Evolutionary conservation across 1,284 basidiomycete genomes (phyloP), one percentile per base, ranked within the genome.

Genomic region (Rhodotorula sp.): DNA sequence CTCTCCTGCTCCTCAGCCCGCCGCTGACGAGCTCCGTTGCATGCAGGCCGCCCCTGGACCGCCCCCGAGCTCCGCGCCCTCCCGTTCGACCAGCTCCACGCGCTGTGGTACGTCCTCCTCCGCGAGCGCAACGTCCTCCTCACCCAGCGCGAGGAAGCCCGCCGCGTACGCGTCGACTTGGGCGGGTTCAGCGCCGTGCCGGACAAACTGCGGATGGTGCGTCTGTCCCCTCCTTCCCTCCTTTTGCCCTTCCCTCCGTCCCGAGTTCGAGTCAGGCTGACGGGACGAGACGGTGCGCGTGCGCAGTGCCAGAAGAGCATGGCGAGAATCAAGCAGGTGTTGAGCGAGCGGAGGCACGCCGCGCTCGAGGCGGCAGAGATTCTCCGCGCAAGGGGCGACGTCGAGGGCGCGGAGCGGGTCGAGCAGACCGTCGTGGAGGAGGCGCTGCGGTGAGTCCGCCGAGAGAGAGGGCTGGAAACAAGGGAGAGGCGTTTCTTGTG

Each of bases 321-420:
- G 93, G 93, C 93, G 32, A 88, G 93, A 56, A 94, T 98, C 82
- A 99, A 99, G 82, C 89, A 88, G 75, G 89, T 98, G 25, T 84
- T 98, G 66, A 94, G 94, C 80, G 96, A 99, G 81, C 89, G 96
- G 57, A 87, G 94, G 55, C 82, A 94, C 25, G 93, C 92, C 13
- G 90, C 94, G 39, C 81, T 85, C 58, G 81, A 85, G n/a, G 85
- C 83, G 83, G 91, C 83, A 85, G 88, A 75, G 86, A 75, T 78
- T 46, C 57, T 77, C 34, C 50, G 75, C 10, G 46, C 22, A 15
- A 34, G 69, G 15, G 75, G 72, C 17, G 62, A 70, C 36, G 50
- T 48, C 9, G 64, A 56, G 34, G 50, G 58, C 27, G 72, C 72
- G 2, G 53, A 64, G 10, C 61, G 37, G 54, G 37, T 71, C 51